Evolutionary conservation across 1,284 basidiomycete species (phyloP).

Genomic region (Naganishia albida): DNA sequence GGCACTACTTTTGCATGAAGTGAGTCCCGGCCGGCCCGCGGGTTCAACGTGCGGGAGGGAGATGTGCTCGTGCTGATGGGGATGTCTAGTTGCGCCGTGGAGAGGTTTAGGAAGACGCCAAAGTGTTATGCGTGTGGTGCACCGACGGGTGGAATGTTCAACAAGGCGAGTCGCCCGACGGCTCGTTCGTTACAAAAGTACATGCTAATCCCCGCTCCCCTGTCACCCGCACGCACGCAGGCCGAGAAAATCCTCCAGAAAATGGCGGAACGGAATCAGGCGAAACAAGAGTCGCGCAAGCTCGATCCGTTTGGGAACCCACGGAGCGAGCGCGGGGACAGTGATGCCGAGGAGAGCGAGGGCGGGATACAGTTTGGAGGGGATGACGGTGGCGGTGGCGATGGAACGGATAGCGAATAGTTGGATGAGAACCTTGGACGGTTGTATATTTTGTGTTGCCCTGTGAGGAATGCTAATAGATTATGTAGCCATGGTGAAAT

Average conservation of each 20-base stretch:
- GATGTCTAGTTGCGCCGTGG: conserved; percentile 73
- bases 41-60: too few relatives aligned
- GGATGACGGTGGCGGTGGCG: conserved; percentile 7
- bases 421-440: neutral
- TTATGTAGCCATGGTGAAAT: too few relatives aligned
- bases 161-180: conserved; percentile 41
- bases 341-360: conserved; percentile 38
- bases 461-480: too few relatives aligned
- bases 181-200: too few relatives aligned
- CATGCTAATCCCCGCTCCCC: neutral
- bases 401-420: conserved; percentile 2
- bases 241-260: conserved; percentile 54
- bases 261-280: conserved; percentile 50
- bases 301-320: conserved; percentile 27
- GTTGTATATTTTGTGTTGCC: too few relatives aligned
- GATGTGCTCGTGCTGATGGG: neutral
- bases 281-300: conserved; percentile 42
- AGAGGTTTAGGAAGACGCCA: conserved; percentile 86
- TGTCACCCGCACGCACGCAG: neutral
- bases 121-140: conserved; percentile 95
- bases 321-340: conserved; percentile 39
- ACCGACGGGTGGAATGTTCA: conserved; percentile 85
- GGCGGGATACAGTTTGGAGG: conserved; percentile 33
- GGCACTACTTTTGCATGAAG: conserved; percentile 92
- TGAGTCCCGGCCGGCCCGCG: conserved; percentile 45